Evolutionary conservation across 768 basidiomycete species (phyloP).

Genomic region (Daedaleopsis nitida): DNA sequence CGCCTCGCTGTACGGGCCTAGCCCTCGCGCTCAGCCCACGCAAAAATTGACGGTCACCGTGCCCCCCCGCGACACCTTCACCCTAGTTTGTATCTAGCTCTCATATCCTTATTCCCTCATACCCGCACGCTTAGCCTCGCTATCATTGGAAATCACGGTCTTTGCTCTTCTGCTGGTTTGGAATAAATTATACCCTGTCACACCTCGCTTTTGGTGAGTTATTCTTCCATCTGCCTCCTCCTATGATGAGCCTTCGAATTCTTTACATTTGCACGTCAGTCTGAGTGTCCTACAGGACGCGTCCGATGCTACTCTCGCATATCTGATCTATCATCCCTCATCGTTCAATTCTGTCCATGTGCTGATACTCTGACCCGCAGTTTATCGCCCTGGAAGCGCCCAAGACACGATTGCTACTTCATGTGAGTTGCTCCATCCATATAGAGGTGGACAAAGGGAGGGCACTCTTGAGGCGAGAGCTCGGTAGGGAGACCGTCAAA

Average conservation of each 20-base stretch:
- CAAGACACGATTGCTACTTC: neutral
- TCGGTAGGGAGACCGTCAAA: too few species aligned
- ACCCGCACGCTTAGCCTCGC: neutral
- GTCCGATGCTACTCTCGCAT: slow-evolving; percentile 19
- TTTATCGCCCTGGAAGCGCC: neutral
- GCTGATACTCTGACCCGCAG: slow-evolving; percentile 7
- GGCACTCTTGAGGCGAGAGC: too few species aligned
- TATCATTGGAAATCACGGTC: neutral
- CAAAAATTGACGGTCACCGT: slow-evolving; percentile 13
- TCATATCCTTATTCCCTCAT: slow-evolving; percentile 12
- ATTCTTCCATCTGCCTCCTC: neutral
- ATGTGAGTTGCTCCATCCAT: neutral
- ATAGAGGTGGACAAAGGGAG: too few species aligned
- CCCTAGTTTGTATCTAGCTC: too few species aligned
- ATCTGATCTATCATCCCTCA: slow-evolving; percentile 12
- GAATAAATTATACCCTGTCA: slow-evolving; percentile 12
- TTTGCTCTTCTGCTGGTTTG: neutral
- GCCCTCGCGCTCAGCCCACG: slow-evolving; percentile 4
- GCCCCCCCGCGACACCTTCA: neutral
- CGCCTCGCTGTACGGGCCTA: neutral
- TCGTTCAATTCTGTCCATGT: neutral
- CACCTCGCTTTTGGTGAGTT: slow-evolving; percentile 1
- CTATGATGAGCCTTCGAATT: slow-evolving; percentile 10
- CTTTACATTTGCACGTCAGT: slow-evolving; percentile 48
- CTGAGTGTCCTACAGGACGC: slow-evolving; percentile 33